These are phyloP conservation scores for Eragrostis curvula DNA, from an alignment of 176 grass and related monocot genomes.

Conservation along the genomic window DNA sequence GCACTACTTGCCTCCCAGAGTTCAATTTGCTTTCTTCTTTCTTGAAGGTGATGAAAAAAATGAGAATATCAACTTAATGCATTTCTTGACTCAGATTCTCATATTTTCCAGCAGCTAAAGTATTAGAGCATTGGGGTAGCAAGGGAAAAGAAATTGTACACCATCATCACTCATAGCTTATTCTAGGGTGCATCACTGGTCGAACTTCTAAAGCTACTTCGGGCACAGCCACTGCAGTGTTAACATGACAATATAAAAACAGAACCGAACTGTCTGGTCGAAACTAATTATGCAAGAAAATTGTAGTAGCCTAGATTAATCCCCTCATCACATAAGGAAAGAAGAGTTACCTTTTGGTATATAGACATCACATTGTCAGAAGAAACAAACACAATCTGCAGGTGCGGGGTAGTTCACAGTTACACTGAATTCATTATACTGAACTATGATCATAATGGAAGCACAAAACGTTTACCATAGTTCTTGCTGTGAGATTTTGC, in stretches of 20 bases:
- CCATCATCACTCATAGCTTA: not conserved
- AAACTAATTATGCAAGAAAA: not conserved
- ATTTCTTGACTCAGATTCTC: conserved; percentile 17
- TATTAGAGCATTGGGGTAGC: not conserved
- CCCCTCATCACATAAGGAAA: not conserved
- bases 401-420: not conserved
- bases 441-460: not conserved
- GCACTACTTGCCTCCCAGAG: conserved; percentile 51
- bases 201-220: not conserved
- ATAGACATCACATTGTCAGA: not conserved
- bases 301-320: not conserved
- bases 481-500: conserved; percentile 22
- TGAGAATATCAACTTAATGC: conserved; percentile 46
- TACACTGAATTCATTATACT: conserved; percentile 8
- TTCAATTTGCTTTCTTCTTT: conserved; percentile 41
- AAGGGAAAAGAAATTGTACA: not conserved
- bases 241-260: not conserved
- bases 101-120: not conserved
- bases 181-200: not conserved
- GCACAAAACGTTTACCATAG: not conserved
- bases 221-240: not conserved
- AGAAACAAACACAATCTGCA: conserved; percentile 19
- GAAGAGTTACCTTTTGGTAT: not conserved
- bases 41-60: conserved; percentile 22
- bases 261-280: not conserved